Conservation (phyloP, 441 rosid genomes). For the Eutrema salsugineum region DNA sequence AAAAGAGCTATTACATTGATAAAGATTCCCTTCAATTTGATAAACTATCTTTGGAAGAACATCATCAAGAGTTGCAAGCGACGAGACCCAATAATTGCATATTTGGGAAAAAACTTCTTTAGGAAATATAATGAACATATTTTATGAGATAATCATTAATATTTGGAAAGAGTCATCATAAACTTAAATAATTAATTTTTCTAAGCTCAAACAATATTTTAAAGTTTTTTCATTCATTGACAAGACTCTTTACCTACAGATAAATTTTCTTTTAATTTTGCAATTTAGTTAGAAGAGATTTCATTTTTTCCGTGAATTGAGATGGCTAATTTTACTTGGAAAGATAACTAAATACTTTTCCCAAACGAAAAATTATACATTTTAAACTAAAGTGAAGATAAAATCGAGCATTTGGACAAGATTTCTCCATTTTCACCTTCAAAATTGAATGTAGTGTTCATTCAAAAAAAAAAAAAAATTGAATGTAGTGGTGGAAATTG, state of each 20-base stretch:
- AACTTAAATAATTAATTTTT: not conserved
- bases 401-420: too few species aligned
- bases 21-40: conserved; percentile 15
- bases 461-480: too few species aligned
- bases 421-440: too few species aligned
- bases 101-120: not conserved
- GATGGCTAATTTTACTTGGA: not conserved
- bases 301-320: not conserved
- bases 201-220: not conserved
- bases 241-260: conserved; percentile 4
- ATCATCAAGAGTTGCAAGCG: conserved; percentile 8
- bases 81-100: conserved; percentile 21
- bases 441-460: too few species aligned
- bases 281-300: not conserved
- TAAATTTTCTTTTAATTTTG: not conserved
- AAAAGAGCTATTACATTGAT: too few species aligned
- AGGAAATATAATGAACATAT: not conserved
- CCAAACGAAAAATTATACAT: not conserved
- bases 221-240: not conserved
- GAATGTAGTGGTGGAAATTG: too few species aligned
- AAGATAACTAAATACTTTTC: not conserved
- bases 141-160: not conserved
- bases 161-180: conserved; percentile 7
- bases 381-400: too few species aligned
- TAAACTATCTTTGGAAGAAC: not conserved